Base-by-base conservation (phyloP, 352 stramenopile genomes). In the Globisporangium emineosum region DNA sequence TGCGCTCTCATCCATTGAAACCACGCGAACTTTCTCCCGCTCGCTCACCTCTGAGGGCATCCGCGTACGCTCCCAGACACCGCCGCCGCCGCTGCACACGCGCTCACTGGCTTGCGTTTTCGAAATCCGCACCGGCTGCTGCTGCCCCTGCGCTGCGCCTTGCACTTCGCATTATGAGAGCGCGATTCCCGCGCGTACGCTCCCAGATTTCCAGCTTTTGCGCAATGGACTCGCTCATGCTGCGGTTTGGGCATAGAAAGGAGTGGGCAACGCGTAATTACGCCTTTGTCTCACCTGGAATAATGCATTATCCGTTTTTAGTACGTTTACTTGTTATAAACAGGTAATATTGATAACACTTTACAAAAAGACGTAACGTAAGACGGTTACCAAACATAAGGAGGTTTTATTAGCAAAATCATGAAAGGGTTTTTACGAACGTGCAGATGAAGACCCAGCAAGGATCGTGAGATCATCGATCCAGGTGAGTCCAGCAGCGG, bases 351-450 rank as follows among this genome's bases (percentile, higher is more conserved):
- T 2, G 3, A 9, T 5, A 52, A 27, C 30, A 52, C 1, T 49
- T 6, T 35, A 33, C 30, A 33, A 0, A 33, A 33, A 33, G 0
- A 33, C 5, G 30, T 33, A 33, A 45, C n/a, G 47, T 27, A 33
- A n/a, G n/a, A n/a, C 1, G 25, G 21, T 17, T 58, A 49, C 12
- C 17, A 15, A 1, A 4, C 49, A 50, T 47, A 33, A 60, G 9
- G 10, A 33, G 54, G 33, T 15, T 49, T 15, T 10, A 10, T 32
- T 53, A 30, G 2, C 7, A 29, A 25, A 33, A 35, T 21, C 23
- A 27, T 47, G 56, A 62, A 62, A 62, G 17, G 56, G 23, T 66
- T 63, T 66, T 72, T 72, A 69, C 56, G 25, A 37, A 42, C 23
- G 29, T 43, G 32, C 33, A 32, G 32, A 32, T 59, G 29, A 35